Conservation (phyloP, 2,329 filamentous ascomycete genomes). For the Laburnicola sp. region DNA sequence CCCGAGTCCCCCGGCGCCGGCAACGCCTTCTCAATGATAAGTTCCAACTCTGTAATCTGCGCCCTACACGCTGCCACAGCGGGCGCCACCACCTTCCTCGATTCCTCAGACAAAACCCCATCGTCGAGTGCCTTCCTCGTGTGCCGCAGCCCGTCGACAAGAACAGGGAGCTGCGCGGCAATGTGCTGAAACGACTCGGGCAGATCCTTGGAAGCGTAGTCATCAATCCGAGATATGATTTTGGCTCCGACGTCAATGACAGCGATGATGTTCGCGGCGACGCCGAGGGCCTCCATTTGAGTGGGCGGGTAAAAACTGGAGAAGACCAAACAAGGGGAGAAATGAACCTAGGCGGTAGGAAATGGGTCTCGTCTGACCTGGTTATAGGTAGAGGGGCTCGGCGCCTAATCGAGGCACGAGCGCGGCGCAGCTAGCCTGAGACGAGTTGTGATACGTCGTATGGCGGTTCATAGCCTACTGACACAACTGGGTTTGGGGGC, state of each 20-base stretch:
- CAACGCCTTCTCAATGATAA: neutral
- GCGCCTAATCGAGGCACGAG: constrained; percentile 5
- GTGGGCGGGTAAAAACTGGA: too few species aligned
- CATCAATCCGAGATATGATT: neutral
- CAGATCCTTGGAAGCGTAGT: neutral
- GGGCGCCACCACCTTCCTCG: neutral
- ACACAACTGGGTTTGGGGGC: neutral
- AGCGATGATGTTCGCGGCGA: neutral
- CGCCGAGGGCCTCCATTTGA: neutral
- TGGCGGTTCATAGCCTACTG: too few species aligned
- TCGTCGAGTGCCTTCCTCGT: neutral
- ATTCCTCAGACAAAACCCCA: neutral
- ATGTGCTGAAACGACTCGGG: neutral
- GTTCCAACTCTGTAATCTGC: neutral
- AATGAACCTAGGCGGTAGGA: too few species aligned
- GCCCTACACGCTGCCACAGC: neutral
- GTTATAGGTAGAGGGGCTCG: neutral
- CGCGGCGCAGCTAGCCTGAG: constrained; percentile 15
- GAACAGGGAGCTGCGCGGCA: neutral
- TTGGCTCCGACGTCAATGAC: constrained; percentile 1
- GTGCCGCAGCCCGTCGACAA: neutral
- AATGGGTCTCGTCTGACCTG: too few species aligned
- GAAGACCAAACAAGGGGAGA: too few species aligned
- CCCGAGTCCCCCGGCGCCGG: neutral
- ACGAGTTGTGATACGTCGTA: constrained; percentile 8